Evolutionary conservation across 169 alveolate genomes (phyloP).

Genomic region (Theileria luwenshuni): DNA sequence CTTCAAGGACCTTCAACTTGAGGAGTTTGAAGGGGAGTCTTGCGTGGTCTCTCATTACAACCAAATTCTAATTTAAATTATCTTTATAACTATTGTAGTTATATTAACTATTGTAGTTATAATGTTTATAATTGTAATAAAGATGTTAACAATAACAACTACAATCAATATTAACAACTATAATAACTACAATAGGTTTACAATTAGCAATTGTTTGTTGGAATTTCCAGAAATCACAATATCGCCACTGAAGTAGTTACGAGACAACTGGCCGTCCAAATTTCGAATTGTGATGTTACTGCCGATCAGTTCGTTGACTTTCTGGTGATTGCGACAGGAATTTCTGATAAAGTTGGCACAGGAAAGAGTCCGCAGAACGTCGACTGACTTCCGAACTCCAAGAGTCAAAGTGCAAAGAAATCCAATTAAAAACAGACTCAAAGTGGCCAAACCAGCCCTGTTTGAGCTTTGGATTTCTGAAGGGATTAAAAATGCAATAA

Average conservation of each 20-base stretch:
- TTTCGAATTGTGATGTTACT: neutral
- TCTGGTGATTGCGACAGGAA: constrained; percentile 11
- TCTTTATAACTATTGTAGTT: neutral
- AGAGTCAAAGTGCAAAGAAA: constrained; percentile 9
- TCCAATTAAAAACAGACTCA: constrained; percentile 16
- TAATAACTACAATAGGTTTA: neutral
- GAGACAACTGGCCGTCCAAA: constrained; percentile 17
- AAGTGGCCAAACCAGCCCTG: constrained; percentile 16
- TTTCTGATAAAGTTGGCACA: constrained; percentile 20
- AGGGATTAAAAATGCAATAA: neutral
- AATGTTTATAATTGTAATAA: neutral
- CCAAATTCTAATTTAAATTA: neutral
- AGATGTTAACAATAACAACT: neutral
- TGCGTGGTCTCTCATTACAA: neutral
- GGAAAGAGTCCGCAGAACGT: neutral
- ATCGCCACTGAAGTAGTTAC: constrained; percentile 27
- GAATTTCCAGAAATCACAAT: constrained; percentile 1
- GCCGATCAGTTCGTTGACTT: constrained; percentile 16
- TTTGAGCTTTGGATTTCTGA: neutral
- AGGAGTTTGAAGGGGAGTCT: neutral
- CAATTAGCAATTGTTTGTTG: constrained; percentile 11
- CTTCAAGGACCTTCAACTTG: no score
- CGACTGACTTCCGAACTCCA: constrained; percentile 20
- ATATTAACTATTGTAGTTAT: neutral
- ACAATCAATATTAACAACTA: neutral